Evolutionary conservation across 2,329 filamentous ascomycete species (phyloP).

Genomic region (Colletotrichum godetiae): DNA sequence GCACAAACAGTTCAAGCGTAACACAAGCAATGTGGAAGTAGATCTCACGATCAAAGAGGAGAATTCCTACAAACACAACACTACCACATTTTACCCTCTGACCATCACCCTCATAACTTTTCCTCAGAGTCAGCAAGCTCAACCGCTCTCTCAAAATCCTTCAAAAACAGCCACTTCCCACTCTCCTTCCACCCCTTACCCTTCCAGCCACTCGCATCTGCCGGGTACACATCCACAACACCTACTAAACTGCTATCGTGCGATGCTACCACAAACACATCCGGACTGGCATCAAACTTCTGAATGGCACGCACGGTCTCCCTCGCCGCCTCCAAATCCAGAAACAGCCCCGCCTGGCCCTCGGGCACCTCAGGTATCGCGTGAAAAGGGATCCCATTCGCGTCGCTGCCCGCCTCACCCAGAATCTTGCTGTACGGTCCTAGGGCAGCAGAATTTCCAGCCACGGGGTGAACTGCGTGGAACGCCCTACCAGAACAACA

Average conservation of each 20-base stretch:
- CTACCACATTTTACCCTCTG: no score
- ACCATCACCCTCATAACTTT: neutral
- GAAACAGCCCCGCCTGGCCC: neutral
- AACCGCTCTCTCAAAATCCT: neutral
- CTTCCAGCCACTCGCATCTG: neutral
- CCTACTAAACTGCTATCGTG: neutral
- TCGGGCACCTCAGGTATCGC: neutral
- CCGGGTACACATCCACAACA: neutral
- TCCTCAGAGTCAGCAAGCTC: neutral
- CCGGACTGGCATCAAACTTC: neutral
- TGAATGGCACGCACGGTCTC: neutral
- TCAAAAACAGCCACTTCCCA: neutral
- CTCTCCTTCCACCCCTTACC: constrained; percentile 3
- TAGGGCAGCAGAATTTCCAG: neutral
- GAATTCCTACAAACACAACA: neutral
- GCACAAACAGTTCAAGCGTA: neutral
- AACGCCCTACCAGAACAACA: neutral
- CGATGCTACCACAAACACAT: constrained; percentile 6
- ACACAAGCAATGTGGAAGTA: neutral
- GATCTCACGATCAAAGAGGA: neutral
- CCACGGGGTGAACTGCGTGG: neutral
- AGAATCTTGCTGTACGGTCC: neutral
- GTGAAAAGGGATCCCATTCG: neutral
- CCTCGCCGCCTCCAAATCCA: neutral
- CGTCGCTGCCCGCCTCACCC: neutral